These are phyloP conservation scores for Paramecium caudatum DNA, from an alignment of 73 alveolate species.

Conservation along the genomic window DNA sequence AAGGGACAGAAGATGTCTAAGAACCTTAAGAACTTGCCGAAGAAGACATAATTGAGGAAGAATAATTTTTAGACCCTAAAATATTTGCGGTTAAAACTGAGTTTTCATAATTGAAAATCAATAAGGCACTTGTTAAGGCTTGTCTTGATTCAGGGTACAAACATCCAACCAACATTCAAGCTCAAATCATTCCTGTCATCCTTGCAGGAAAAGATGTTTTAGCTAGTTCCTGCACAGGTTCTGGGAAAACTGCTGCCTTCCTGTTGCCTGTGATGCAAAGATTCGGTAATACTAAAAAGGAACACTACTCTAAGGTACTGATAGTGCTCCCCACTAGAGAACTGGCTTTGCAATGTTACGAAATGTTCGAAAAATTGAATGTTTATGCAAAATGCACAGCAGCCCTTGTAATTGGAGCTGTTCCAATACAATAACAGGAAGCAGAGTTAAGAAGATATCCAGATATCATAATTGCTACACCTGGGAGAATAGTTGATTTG, in stretches of 20 bases:
- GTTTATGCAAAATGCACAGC: constrained; percentile 88
- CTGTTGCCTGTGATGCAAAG: constrained; percentile 98
- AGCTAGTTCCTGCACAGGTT: constrained; percentile 99
- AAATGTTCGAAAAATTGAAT: constrained; percentile 89
- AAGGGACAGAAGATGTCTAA: background rate
- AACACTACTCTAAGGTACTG: constrained; percentile 64
- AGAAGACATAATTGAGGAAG: too few species aligned
- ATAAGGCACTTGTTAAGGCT: constrained; percentile 92
- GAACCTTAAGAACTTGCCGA: background rate
- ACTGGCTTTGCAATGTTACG: constrained; percentile 95
- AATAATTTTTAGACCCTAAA: constrained; percentile 7
- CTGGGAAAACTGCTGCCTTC: constrained; percentile 99
- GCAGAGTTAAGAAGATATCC: constrained; percentile 91
- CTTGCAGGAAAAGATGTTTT: constrained; percentile 96
- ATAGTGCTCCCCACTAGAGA: constrained; percentile 98
- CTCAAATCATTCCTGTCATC: constrained; percentile 96
- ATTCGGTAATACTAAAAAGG: constrained; percentile 71
- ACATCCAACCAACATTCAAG: constrained; percentile 98
- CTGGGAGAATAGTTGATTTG: constrained; percentile 96
- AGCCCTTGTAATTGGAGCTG: constrained; percentile 94
- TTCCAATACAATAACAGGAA: constrained; percentile 85
- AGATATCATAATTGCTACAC: constrained; percentile 96
- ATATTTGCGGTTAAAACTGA: constrained; percentile 41
- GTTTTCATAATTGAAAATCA: constrained; percentile 78
- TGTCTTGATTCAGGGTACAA: constrained; percentile 93